Base-by-base conservation (phyloP, 2,329 filamentous ascomycete genomes). In the Paraconiothyrium sp. region DNA sequence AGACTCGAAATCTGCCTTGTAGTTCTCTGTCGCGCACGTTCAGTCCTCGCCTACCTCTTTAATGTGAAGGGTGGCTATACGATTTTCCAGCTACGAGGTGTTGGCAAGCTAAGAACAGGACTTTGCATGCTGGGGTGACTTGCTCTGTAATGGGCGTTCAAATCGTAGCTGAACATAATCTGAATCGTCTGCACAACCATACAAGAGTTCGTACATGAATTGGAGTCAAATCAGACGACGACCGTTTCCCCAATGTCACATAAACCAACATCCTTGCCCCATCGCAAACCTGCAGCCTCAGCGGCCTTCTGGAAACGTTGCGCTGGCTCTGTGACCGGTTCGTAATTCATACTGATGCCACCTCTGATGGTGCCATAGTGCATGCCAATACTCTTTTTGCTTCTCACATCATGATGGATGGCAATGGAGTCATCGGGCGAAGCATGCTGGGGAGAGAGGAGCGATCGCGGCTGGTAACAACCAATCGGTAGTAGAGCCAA, bases 341-440 rank as follows among this genome's bases (percentile, higher is more conserved):
- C 83, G 58, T 81, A 84, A 8, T 80, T 76, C 13, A 73, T 78
- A 46, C 78, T 82, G 4, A 84, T 67, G 0, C 76, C 78, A 16
- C 83, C 82, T 57, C 83, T 66, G 0, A 85, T 78, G 0, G 83
- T 84, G 0, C 83, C 83, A 63, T 81, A 85, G 60, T 85, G 84
- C 83, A 85, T 85, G 0, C 81, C 83, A 30, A 85, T 78, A 35
- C 81, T 84, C 64, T 79, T 80, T 70, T 76, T 82, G 57, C 81
- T 82, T 48, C 66, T 75, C 48, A 85, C 68, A 59, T 83, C 82
- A 54, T 79, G 78, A 59, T 85, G 83, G 47, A 85, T 83, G 32
- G 78, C 70, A 1, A 84, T 65, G 6, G 81, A 80, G 62, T 85
- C 83, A 60, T 83, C 82, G 0, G 83, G 82, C 30, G 80, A 79